phyloP scores from a whole-genome alignment of 257 asterid genomes.

The Rhazya stricta region DNA sequence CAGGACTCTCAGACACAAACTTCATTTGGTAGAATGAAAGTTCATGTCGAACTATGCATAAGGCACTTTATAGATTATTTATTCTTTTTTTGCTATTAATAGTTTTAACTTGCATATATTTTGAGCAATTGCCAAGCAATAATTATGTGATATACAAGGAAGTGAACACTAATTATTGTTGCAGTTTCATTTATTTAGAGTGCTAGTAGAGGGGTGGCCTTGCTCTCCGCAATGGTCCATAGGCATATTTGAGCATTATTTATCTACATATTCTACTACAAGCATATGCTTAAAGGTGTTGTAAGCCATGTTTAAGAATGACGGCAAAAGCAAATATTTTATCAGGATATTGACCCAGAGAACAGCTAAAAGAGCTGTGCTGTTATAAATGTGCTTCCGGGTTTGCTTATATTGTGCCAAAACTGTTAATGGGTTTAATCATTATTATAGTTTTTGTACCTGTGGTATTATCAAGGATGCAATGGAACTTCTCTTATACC shows the following conservation, averaged over 20 bases:
- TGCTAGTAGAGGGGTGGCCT: neutral
- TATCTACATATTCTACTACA: neutral
- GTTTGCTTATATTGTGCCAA: neutral
- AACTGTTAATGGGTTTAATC: neutral
- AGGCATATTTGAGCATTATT: neutral
- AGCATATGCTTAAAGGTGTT: neutral
- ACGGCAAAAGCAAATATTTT: neutral
- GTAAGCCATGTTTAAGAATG: neutral
- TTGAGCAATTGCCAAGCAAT: neutral
- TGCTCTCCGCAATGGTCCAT: neutral
- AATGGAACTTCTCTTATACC: neutral
- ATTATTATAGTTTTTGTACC: neutral
- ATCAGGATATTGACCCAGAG: neutral
- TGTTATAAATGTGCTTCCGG: neutral
- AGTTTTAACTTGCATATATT: too few relatives aligned
- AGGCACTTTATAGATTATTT: neutral
- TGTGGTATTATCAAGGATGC: neutral
- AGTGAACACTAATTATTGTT: neutral
- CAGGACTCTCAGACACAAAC: neutral
- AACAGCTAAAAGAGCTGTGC: neutral
- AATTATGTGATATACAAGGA: too few relatives aligned
- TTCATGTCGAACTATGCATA: neutral
- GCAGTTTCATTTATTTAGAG: neutral
- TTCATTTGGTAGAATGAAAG: constrained; percentile 3
- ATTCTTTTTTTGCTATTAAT: neutral